Conservation (phyloP, 768 basidiomycete species). For the Collybia sordida region DNA sequence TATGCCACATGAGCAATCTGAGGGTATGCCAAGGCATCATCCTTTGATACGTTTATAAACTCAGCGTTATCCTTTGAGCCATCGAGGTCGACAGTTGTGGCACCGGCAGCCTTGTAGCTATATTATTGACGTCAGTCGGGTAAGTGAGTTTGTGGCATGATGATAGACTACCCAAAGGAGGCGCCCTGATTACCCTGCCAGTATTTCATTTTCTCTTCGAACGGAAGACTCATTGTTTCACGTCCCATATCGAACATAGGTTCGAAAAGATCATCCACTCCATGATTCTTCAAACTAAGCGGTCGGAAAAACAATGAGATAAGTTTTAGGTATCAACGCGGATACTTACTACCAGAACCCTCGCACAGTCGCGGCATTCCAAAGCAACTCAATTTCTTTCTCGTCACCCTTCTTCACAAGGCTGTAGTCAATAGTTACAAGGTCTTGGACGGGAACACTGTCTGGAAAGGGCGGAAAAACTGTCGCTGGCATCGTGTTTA, state of each 20-base stretch:
- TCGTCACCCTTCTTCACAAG: constrained; percentile 31
- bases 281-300: constrained; percentile 41
- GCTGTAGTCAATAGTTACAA: constrained; percentile 43
- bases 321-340: background rate
- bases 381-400: constrained; percentile 38
- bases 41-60: constrained; percentile 49
- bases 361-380: constrained; percentile 40
- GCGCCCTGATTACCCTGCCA: constrained; percentile 40
- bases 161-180: constrained; percentile 33
- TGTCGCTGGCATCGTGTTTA: constrained; percentile 1
- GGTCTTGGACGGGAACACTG: constrained; percentile 38
- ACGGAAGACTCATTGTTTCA: constrained; percentile 37
- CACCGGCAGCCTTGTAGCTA: constrained; percentile 49
- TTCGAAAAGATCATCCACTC: constrained; percentile 34
- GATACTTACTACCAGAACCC: constrained; percentile 51
- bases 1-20: constrained; percentile 39
- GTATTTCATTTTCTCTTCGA: constrained; percentile 42
- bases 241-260: constrained; percentile 42
- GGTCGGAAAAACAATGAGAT: background rate
- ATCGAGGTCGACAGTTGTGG: constrained; percentile 41
- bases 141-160: no score
- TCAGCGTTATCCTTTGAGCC: constrained; percentile 45
- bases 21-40: constrained; percentile 49
- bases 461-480: constrained; percentile 35
- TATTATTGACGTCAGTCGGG: no score